Percentiles rank a stretch among this genome's conserved stretches.
Evolutionary conservation across 768 basidiomycete genomes (phyloP).

Genomic region (Tubosaeta sp.): DNA sequence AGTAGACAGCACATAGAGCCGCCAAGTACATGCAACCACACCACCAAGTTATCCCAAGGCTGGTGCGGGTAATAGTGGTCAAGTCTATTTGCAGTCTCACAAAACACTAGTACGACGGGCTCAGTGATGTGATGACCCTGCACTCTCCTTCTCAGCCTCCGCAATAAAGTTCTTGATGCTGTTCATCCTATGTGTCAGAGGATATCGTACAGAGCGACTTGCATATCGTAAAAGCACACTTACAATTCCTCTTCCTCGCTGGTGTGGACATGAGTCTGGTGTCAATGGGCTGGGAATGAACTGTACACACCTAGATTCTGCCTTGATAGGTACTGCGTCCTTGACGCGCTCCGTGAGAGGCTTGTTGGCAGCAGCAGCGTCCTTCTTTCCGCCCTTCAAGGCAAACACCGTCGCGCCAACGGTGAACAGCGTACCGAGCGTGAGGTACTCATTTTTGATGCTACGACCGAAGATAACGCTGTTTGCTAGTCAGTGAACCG

Average conservation of each 20-base stretch:
- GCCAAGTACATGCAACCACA: too few relatives aligned
- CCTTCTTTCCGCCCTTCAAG: conserved; percentile 54
- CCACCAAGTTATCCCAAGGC: too few relatives aligned
- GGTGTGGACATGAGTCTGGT: conserved; percentile 6
- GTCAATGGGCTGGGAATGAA: not conserved
- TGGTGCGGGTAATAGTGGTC: too few relatives aligned
- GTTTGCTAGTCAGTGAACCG: conserved; percentile 4
- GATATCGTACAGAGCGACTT: conserved; percentile 27
- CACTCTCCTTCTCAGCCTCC: conserved; percentile 77
- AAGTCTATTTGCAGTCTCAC: not conserved
- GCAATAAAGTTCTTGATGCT: conserved; percentile 79
- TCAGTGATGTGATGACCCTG: conserved; percentile 34
- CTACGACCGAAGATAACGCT: conserved; percentile 77
- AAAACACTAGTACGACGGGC: not conserved
- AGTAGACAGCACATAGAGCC: too few relatives aligned
- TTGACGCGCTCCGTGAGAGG: conserved; percentile 55
- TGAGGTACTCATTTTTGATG: conserved; percentile 79
- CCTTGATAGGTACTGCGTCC: conserved; percentile 59
- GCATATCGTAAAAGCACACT: conserved; percentile 29
- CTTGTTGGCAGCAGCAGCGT: conserved; percentile 34
- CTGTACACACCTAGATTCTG: conserved; percentile 62
- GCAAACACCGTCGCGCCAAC: conserved; percentile 53
- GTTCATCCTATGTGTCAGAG: conserved; percentile 45
- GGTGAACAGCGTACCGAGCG: conserved; percentile 60
- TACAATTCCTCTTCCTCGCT: conserved; percentile 89